phyloP scores from a whole-genome alignment of 352 stramenopile species.

The Pythium aristosporum region DNA sequence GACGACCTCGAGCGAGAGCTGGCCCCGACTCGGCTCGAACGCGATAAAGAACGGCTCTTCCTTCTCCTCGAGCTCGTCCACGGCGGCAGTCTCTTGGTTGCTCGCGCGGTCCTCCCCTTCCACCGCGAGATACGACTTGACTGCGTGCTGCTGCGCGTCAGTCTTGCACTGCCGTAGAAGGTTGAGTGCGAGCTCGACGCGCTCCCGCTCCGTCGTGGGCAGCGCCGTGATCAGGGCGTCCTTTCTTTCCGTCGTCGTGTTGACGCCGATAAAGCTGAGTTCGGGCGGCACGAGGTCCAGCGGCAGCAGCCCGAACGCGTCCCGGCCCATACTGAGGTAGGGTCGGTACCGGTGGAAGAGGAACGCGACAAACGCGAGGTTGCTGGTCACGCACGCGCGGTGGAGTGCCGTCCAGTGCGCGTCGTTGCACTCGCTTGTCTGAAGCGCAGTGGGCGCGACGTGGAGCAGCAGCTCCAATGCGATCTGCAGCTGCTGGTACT shows the following conservation, averaged over 20 bases:
- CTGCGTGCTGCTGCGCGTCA: neutral
- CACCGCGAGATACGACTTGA: neutral
- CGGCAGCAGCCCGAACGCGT: constrained; percentile 51
- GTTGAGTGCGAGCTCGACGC: constrained; percentile 21
- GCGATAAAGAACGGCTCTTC: constrained; percentile 35
- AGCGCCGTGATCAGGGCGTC: constrained; percentile 10
- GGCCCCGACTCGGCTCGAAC: constrained; percentile 44
- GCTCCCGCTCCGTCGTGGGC: constrained; percentile 14
- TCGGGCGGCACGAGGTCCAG: constrained; percentile 59
- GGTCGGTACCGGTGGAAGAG: constrained; percentile 36
- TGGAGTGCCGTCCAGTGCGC: constrained; percentile 50
- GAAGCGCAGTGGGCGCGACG: constrained; percentile 16
- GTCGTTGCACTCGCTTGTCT: constrained; percentile 30
- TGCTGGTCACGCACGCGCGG: constrained; percentile 56
- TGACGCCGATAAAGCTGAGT: constrained; percentile 28
- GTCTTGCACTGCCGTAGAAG: constrained; percentile 13
- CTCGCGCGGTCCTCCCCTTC: neutral
- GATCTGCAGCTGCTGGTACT: constrained; percentile 65
- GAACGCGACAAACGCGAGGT: constrained; percentile 58
- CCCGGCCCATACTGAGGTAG: constrained; percentile 35
- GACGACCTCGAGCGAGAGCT: constrained; percentile 31
- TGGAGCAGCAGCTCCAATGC: constrained; percentile 58
- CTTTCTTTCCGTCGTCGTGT: constrained; percentile 15
- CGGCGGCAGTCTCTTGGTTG: constrained; percentile 1
- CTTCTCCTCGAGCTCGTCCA: neutral